phyloP scores from a whole-genome alignment of 305 asterid species.

The Fraxinus xanthoxyloides region DNA sequence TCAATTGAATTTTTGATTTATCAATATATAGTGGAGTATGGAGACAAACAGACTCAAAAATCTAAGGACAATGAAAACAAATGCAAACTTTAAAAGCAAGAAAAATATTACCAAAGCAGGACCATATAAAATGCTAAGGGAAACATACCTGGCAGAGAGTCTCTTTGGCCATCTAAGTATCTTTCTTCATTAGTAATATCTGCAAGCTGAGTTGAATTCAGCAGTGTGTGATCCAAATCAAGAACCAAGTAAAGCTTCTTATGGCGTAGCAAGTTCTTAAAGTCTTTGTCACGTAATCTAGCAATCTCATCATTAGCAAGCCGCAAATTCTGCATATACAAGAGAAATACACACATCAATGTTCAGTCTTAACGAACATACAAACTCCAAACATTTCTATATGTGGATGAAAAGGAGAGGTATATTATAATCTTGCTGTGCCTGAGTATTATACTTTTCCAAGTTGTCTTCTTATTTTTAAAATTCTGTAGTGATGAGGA shows the following conservation, averaged over 20 bases:
- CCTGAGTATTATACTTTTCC: background rate
- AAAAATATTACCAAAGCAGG: slow-evolving; percentile 8
- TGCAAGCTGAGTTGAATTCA: slow-evolving; percentile 62
- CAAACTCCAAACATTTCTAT: background rate
- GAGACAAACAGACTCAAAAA: background rate
- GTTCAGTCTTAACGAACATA: slow-evolving; percentile 1
- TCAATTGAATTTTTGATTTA: too few species aligned
- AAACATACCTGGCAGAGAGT: slow-evolving; percentile 61
- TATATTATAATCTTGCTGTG: background rate
- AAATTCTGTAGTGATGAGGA: background rate
- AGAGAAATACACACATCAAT: slow-evolving; percentile 11
- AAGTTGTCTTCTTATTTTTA: background rate
- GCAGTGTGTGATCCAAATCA: slow-evolving; percentile 92
- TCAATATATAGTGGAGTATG: background rate
- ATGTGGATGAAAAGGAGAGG: background rate
- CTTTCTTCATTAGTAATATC: slow-evolving; percentile 63
- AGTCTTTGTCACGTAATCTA: slow-evolving; percentile 72
- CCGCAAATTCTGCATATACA: slow-evolving; percentile 68
- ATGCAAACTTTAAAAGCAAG: slow-evolving; percentile 5
- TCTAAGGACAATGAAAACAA: background rate
- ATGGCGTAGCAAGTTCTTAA: slow-evolving; percentile 51
- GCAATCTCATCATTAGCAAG: slow-evolving; percentile 65
- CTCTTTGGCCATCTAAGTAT: slow-evolving; percentile 48
- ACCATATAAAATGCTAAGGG: slow-evolving; percentile 8
- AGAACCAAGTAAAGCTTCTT: slow-evolving; percentile 78